These are phyloP conservation scores for Potentilla sterilis DNA, from an alignment of 306 rosid genomes.

Conservation along the genomic window DNA sequence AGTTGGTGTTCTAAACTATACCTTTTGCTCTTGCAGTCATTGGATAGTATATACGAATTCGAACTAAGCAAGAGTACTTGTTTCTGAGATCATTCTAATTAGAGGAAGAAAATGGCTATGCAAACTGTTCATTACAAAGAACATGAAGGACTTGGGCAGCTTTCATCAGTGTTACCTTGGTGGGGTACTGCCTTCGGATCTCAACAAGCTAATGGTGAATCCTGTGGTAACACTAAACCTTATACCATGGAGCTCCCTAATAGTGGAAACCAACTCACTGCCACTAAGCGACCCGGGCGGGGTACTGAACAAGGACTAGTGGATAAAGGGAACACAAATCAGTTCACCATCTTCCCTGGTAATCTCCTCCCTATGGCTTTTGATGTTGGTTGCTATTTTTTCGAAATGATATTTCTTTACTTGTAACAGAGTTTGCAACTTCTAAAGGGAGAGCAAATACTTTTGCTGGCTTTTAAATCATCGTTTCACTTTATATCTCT, in stretches of 20 bases:
- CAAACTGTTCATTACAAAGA: constrained; percentile 65
- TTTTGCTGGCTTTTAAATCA: constrained; percentile 6
- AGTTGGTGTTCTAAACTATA: not conserved
- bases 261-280: constrained; percentile 49
- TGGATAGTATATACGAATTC: not conserved
- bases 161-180: constrained; percentile 58
- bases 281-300: constrained; percentile 42
- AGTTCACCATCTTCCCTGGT: constrained; percentile 81
- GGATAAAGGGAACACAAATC: constrained; percentile 54
- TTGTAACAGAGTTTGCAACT: not conserved
- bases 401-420: not conserved
- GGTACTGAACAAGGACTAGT: constrained; percentile 44
- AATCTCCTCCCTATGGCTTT: constrained; percentile 16
- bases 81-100: constrained; percentile 24
- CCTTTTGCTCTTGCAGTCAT: constrained; percentile 33
- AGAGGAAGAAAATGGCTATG: constrained; percentile 51
- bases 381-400: constrained; percentile 2
- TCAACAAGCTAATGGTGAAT: constrained; percentile 53
- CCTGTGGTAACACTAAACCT: constrained; percentile 60
- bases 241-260: constrained; percentile 49
- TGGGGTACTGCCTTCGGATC: constrained; percentile 60
- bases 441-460: not conserved
- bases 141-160: constrained; percentile 66
- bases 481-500: not conserved
- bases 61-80: constrained; percentile 2